Evolutionary conservation across 2,329 filamentous ascomycete genomes (phyloP).

Genomic region (Cytospora piceae): DNA sequence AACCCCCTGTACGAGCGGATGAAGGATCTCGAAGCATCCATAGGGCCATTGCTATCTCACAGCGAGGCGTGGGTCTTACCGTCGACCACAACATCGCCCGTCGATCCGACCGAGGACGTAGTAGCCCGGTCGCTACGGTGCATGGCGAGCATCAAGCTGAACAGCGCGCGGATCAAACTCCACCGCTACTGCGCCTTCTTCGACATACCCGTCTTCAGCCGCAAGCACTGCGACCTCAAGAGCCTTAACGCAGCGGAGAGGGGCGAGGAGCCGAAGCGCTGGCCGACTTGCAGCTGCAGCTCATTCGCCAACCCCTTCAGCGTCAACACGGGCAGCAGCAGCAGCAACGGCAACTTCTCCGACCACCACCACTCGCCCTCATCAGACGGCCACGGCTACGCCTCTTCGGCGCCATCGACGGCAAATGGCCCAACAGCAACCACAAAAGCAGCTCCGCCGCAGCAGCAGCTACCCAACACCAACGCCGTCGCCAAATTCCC

Average conservation of each 20-base stretch:
- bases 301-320: constrained; percentile 36
- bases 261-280: constrained; percentile 37
- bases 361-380: constrained; percentile 10
- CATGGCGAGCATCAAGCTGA: constrained; percentile 55
- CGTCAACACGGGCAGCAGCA: constrained; percentile 31
- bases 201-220: constrained; percentile 52
- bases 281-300: constrained; percentile 43
- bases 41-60: constrained; percentile 44
- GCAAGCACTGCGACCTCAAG: constrained; percentile 54
- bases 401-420: background rate
- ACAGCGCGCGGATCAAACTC: constrained; percentile 56
- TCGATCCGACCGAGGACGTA: constrained; percentile 45
- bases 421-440: background rate
- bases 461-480: background rate
- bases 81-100: constrained; percentile 41
- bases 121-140: constrained; percentile 49
- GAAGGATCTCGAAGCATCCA: constrained; percentile 44
- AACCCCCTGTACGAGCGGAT: constrained; percentile 46
- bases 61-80: constrained; percentile 43
- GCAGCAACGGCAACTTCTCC: constrained; percentile 4
- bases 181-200: constrained; percentile 57
- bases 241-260: constrained; percentile 34
- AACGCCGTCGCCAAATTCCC: constrained; percentile 38
- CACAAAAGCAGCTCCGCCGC: background rate
- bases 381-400: constrained; percentile 13